phyloP scores from a whole-genome alignment of 352 stramenopile species.

The Phytophthora fragariae region DNA sequence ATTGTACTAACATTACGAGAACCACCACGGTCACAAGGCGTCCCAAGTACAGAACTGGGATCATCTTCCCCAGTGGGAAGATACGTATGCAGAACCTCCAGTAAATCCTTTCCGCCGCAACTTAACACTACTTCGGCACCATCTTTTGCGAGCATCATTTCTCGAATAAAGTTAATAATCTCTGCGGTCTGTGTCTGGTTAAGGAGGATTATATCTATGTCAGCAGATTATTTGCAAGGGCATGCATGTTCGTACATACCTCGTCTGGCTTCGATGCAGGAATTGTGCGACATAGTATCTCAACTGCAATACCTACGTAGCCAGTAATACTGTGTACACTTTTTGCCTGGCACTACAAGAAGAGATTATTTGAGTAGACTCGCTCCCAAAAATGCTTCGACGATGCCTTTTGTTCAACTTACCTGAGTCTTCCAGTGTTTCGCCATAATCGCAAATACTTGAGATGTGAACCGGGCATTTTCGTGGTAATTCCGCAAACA shows the following conservation, averaged over 20 bases:
- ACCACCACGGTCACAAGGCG: neutral
- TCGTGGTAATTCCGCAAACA: conserved; percentile 59
- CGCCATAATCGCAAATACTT: conserved; percentile 68
- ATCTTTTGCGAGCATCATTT: conserved; percentile 59
- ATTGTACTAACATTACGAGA: neutral
- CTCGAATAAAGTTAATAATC: conserved; percentile 68
- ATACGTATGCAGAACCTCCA: conserved; percentile 38
- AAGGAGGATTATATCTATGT: neutral
- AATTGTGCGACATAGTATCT: conserved; percentile 47
- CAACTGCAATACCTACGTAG: conserved; percentile 69
- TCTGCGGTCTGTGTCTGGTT: conserved; percentile 52
- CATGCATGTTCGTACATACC: conserved; percentile 13
- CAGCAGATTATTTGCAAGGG: neutral
- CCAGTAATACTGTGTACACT: conserved; percentile 58
- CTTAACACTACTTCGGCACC: conserved; percentile 54
- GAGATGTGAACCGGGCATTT: conserved; percentile 54
- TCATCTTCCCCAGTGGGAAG: conserved; percentile 8
- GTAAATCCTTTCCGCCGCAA: conserved; percentile 57
- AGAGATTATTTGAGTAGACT: neutral
- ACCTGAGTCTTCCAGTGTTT: conserved; percentile 57
- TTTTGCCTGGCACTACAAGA: conserved; percentile 14
- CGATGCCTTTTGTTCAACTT: neutral
- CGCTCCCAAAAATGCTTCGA: neutral
- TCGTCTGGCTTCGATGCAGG: conserved; percentile 23
- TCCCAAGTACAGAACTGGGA: neutral